Base-by-base conservation (phyloP, 768 basidiomycete genomes). In the Peribolospora baueri region DNA sequence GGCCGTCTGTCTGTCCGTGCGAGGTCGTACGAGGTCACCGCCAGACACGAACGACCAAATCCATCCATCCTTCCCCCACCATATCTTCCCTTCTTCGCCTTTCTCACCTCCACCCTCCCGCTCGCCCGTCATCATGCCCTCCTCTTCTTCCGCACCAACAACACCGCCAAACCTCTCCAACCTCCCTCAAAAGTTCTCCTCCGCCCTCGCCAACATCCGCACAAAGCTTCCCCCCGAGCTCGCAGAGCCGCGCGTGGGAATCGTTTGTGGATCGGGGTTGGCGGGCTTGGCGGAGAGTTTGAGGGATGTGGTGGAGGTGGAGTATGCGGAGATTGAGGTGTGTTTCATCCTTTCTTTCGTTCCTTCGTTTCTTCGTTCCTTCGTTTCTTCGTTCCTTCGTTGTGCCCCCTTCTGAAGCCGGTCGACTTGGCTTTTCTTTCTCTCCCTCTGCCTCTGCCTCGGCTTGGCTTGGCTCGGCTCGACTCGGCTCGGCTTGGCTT, bases 221-320 rank as follows among this genome's bases (percentile, higher is more conserved):
- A 39, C 42, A 2, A 38, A 43, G 7, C 56, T 69, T 37, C 65
- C 66, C 1, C 42, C 52, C 7, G 52, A 55, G 25, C 72, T 81
- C 7, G 70, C 67, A 38, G 63, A 55, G n/a, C 85, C 85, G 7
- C 71, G 70, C 42, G 75, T 86, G 13, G 86, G 81, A 14, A 84
- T 90, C 61, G 78, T 90, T 38, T 88, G 85, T 65, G 86, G 87
- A 55, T 83, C 81, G 1, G 86, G 87, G 3, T 70, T 90, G 52
- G 78, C 77, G 62, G 83, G 82, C 0, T 73, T 91, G 38, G 82
- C 75, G 0, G 71, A 74, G n/a, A 50, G 59, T 40, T 48, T 68
- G 4, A 39, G 56, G 38, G 65, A 65, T 10, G 58, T 59, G 46
- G 59, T 68, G 42, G 60, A 61, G 40, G 60, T 90, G 51, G 74